A percentile compares a stretch with the other conserved stretches of the same genome.
Conservation (phyloP, 1,284 basidiomycete species). For the Schizophyllum commune region DNA sequence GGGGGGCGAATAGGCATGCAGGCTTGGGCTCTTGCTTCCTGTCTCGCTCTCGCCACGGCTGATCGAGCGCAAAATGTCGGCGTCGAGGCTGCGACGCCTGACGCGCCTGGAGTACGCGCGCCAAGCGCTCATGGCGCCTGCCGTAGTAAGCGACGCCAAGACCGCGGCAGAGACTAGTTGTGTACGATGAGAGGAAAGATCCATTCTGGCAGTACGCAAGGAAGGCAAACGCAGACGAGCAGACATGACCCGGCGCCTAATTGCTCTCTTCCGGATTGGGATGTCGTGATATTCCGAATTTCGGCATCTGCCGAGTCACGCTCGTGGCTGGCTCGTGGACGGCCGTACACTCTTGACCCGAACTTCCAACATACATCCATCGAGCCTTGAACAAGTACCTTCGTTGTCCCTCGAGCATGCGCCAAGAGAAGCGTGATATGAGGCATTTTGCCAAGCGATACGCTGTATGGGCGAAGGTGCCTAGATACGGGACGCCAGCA, state of each 20-base stretch:
- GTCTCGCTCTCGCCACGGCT: constrained; percentile 17
- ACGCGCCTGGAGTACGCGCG: constrained; percentile 38
- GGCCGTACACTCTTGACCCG: no score
- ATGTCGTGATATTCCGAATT: no score
- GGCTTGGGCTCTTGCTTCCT: constrained; percentile 14
- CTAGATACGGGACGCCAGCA: no score
- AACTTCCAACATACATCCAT: no score
- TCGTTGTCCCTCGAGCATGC: no score
- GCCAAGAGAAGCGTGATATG: no score
- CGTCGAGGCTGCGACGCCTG: constrained; percentile 46
- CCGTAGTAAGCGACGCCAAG: constrained; percentile 55
- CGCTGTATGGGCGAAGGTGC: no score
- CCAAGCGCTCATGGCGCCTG: constrained; percentile 48
- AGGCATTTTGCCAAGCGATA: no score
- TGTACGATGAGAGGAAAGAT: constrained; percentile 31
- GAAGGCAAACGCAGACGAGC: background rate
- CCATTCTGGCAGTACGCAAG: background rate
- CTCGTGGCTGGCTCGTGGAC: no score
- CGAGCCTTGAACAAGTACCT: no score
- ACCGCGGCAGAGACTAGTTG: constrained; percentile 58
- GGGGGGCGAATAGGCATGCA: constrained; percentile 1
- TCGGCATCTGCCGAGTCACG: no score
- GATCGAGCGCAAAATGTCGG: constrained; percentile 49
- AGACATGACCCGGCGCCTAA: background rate
- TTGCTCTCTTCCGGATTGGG: background rate